Evolutionary conservation across 208 protist genomes (phyloP).

Genomic region (Acanthamoeba lenticulata): DNA sequence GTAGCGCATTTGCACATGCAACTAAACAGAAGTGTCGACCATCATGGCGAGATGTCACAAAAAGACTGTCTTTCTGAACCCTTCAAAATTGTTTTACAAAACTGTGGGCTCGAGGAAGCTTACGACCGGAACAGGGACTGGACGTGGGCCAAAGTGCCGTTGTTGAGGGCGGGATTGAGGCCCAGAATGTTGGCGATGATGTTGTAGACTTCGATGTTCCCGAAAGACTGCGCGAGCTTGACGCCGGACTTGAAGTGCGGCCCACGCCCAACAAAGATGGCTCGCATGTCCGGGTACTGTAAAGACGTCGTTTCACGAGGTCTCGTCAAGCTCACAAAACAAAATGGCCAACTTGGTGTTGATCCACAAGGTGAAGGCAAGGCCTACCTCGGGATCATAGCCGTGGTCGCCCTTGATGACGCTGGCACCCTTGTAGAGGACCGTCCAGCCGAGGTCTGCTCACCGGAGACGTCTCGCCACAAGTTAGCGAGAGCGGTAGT

Average conservation of each 20-base stretch:
- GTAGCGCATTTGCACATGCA: too few species aligned
- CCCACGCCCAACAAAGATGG: constrained; percentile 20
- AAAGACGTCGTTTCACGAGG: background rate
- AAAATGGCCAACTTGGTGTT: background rate
- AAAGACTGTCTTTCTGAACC: too few species aligned
- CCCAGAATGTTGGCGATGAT: constrained; percentile 35
- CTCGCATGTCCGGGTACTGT: constrained; percentile 55
- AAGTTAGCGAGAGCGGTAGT: background rate
- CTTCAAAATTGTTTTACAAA: background rate
- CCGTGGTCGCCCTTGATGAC: background rate
- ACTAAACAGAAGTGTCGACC: too few species aligned
- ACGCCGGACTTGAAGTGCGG: constrained; percentile 33
- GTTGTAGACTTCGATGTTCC: constrained; percentile 64
- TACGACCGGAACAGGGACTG: background rate
- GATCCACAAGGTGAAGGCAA: too few species aligned
- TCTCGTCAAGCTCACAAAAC: background rate
- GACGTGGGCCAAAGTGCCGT: constrained; percentile 26
- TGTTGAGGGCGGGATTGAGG: constrained; percentile 17
- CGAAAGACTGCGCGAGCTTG: background rate
- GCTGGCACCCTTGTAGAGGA: background rate
- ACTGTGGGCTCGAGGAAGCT: background rate
- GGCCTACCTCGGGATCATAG: constrained; percentile 34
- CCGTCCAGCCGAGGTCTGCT: background rate
- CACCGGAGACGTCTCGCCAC: too few species aligned
- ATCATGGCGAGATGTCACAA: too few species aligned